A percentile compares a stretch with the other conserved stretches of the same genome.
These are phyloP conservation scores for Arabis hirsuta DNA, from an alignment of 345 rosid genomes.

Conservation along the genomic window DNA sequence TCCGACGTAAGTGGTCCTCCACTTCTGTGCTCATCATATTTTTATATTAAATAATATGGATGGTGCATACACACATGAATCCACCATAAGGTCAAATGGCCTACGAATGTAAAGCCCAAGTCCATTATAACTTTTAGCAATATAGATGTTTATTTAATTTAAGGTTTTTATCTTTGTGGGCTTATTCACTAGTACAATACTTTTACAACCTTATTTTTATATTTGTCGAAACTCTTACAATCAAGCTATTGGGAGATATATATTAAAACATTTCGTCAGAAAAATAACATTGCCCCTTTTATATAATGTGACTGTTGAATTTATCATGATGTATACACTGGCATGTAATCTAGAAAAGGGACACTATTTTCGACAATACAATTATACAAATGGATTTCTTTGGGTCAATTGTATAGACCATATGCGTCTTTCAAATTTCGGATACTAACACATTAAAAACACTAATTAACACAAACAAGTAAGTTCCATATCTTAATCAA, in stretches of 20 bases:
- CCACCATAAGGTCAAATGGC: conserved; percentile 7
- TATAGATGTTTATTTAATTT: conserved; percentile 11
- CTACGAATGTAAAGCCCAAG: conserved; percentile 27
- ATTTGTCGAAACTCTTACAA: not conserved
- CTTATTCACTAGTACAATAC: not conserved
- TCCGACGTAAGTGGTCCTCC: no score
- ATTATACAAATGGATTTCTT: no score
- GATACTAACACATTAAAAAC: no score
- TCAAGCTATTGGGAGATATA: not conserved
- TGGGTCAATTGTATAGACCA: no score
- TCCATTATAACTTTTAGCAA: conserved; percentile 8
- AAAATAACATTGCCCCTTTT: not conserved
- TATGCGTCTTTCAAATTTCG: no score
- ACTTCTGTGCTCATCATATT: no score
- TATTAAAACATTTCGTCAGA: not conserved
- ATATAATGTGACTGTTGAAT: not conserved
- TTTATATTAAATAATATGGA: no score
- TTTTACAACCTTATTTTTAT: not conserved
- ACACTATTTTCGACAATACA: no score
- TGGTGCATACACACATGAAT: not conserved
- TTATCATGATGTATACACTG: not conserved
- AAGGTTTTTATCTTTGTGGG: conserved; percentile 24
- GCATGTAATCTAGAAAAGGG: not conserved
- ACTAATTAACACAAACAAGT: no score
- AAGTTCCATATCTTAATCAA: no score